Evolutionary conservation across 2,329 filamentous ascomycete genomes (phyloP), one percentile per base, ranked within the genome.

Genomic region (Didymella exigua): DNA sequence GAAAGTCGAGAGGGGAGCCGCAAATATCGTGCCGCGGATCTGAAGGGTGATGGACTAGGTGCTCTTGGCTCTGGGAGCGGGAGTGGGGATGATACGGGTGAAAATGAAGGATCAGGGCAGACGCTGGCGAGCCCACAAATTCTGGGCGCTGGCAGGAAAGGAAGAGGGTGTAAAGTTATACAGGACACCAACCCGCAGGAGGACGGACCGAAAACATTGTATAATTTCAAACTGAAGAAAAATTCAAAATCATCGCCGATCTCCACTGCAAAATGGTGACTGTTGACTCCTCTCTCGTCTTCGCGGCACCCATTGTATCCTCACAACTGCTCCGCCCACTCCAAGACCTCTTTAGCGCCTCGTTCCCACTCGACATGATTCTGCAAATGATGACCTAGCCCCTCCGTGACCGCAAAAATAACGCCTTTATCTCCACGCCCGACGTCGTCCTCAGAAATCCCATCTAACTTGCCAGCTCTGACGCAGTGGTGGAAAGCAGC

Each of bases 311-410:
- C 11, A 8, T 23, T 21, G 8, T 4, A 4, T 1, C 13, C 30
- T 40, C 23, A 60, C 7, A 60, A 42, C 31, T 56, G 16, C 46
- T 70, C 51, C 48, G 78, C 72, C 63, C 81, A 84, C 0, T 60
- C 63, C 19, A 79, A 59, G 26, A 84, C 50, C 56, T 78, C 80
- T 47, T 70, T 66, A 1, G 79, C 81, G 0, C 81, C 82, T 2
- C 75, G 65, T 49, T 81, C 70, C 79, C 79, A 83, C 33, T 75
- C 72, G 10, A 77, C 67, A 60, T 84, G 81, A 50, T 84, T 82
- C 63, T 84, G 81, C 38, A 84, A 56, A 68, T 85, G 82, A 65
- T 85, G 81, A 2, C 78, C 82, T 3, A 80, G 73, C 2, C 75
- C 76, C 3, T 75, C 69, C 1, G 83, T 78, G 40, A 79, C 68